Percentiles rank a stretch among this genome's conserved stretches.
Conservation (phyloP, 1,284 basidiomycete genomes). For the Ustilago sp. region DNA sequence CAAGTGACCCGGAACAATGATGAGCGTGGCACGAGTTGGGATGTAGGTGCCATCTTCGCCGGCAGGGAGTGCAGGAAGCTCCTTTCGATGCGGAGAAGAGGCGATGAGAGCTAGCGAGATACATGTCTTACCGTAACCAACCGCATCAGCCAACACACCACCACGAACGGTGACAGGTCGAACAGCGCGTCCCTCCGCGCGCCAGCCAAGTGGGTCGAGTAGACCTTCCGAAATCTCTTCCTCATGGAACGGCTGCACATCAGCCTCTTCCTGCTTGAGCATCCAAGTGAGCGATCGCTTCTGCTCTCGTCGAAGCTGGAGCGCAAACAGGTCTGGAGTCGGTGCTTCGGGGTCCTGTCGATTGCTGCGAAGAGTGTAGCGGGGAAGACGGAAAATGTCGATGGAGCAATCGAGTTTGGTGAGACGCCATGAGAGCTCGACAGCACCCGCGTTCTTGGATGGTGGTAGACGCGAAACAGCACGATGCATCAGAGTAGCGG, state of each 20-base stretch:
- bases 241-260: conserved; percentile 79
- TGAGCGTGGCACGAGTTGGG: conserved; percentile 80
- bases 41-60: conserved; percentile 79
- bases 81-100: conserved; percentile 34
- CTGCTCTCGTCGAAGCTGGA: conserved; percentile 81
- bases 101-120: conserved; percentile 83
- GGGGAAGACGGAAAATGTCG: conserved; percentile 69
- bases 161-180: conserved; percentile 81
- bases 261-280: conserved; percentile 78
- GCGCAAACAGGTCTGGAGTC: conserved; percentile 81
- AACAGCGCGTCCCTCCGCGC: conserved; percentile 89
- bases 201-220: conserved; percentile 86
- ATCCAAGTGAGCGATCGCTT: conserved; percentile 92
- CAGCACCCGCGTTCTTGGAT: conserved; percentile 64
- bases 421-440: conserved; percentile 79
- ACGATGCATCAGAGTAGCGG: conserved; percentile 86
- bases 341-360: conserved; percentile 78
- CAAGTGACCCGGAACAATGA: conserved; percentile 89
- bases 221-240: conserved; percentile 93
- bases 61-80: conserved; percentile 72
- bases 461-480: conserved; percentile 82
- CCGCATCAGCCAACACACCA: conserved; percentile 93
- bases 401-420: conserved; percentile 80
- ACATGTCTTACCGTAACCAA: conserved; percentile 96
- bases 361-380: conserved; percentile 82